A percentile compares a stretch with the other conserved stretches of the same genome.
Evolutionary conservation across 2,329 filamentous ascomycete genomes (phyloP).

Genomic region (Alternaria gansuensis): DNA sequence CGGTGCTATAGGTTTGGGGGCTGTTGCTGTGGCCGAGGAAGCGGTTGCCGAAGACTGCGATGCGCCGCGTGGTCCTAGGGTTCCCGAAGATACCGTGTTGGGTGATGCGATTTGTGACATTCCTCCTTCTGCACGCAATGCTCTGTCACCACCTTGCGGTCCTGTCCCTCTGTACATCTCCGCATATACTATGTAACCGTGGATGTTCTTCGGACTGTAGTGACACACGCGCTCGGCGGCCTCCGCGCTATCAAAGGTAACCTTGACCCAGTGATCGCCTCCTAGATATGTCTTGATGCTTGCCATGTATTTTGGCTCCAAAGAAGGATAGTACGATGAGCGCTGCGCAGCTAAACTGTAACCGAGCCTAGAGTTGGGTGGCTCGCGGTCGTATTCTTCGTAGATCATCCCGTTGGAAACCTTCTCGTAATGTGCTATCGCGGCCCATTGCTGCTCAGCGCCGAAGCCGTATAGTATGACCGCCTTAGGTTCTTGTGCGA

Average conservation of each 20-base stretch:
- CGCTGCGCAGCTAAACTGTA: conserved; percentile 74
- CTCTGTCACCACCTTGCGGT: conserved; percentile 54
- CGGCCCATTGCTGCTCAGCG: conserved; percentile 76
- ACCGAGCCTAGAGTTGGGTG: conserved; percentile 78
- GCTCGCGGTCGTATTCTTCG: conserved; percentile 89
- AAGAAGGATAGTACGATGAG: conserved; percentile 70
- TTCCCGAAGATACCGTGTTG: conserved; percentile 48
- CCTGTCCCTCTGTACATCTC: conserved; percentile 58
- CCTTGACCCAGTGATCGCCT: conserved; percentile 86
- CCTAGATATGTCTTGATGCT: conserved; percentile 84
- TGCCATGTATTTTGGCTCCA: conserved; percentile 76
- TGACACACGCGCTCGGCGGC: conserved; percentile 60
- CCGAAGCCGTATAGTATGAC: conserved; percentile 85
- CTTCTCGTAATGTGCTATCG: conserved; percentile 86
- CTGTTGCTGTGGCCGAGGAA: conserved; percentile 54
- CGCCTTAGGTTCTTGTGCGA: conserved; percentile 71
- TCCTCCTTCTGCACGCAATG: conserved; percentile 52
- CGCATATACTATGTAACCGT: conserved; percentile 59
- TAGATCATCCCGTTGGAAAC: conserved; percentile 82
- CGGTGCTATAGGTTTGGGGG: conserved; percentile 31
- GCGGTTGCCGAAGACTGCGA: conserved; percentile 51
- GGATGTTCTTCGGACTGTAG: conserved; percentile 58
- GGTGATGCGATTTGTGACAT: conserved; percentile 46
- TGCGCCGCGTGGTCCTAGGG: conserved; percentile 32
- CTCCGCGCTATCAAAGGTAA: conserved; percentile 61